Evolutionary conservation across 768 basidiomycete species (phyloP), one percentile per base, ranked within the genome.

Genomic region (Chiua virens): DNA sequence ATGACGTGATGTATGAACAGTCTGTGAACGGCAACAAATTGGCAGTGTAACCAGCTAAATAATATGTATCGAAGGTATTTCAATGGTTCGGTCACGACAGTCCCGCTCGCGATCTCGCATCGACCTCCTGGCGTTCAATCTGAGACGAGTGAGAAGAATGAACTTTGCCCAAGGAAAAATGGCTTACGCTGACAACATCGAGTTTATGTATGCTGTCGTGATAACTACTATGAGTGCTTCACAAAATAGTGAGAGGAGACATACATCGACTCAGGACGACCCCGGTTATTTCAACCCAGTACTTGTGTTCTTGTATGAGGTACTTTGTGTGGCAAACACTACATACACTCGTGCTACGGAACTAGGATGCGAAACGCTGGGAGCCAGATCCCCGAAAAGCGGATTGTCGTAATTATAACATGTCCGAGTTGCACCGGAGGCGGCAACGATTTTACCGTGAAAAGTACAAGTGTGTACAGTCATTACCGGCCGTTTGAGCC

Each of bases 91-190:
- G 7, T 50, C 47, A 21, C 20, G 28, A 17, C 14, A 20, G 41
- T 55, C 45, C 28, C 53, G 50, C 17, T 52, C 44, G 30, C n/a
- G 34, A 52, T 58, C 56, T 22, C 45, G 22, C 41, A 58, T 53
- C 27, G 50, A 22, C 37, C 21, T 58, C 34, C 56, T 57, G n/a
- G 55, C 45, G 11, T 57, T 56, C 39, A 56, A 42, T 37, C 44
- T 55, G 32, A 53, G 30, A n/a, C 30, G 21, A 7, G 5, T 30
- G n/a, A 38, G 30, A 23, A 14, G 7, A 28, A 32, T 30, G 15
- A 11, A 53, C 18, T 15, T 38, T 18, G 14, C 18, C 37, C 22
- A 28, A 21, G 28, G 21, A 17, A 11, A 32, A n/a, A 47, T 22
- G 18, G 18, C 35, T 34, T 30, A 55, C 53, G 30, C 39, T 10